Evolutionary conservation across 2,329 filamentous ascomycete species (phyloP).

Genomic region (Beauveria scarabaeidicola): DNA sequence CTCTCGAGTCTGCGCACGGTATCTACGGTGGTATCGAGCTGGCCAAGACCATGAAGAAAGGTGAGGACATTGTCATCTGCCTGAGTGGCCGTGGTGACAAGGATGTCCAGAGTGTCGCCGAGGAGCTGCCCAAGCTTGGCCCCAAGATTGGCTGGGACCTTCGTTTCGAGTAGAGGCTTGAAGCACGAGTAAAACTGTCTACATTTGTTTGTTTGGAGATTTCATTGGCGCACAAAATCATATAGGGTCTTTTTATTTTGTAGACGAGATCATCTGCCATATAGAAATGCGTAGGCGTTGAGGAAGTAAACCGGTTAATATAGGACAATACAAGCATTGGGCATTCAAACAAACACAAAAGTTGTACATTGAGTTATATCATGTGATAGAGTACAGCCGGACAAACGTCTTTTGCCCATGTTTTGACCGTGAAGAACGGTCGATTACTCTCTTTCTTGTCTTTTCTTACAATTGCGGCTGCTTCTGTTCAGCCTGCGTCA

Average conservation of each 20-base stretch:
- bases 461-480: constrained; percentile 11
- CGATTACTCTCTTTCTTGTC: background rate
- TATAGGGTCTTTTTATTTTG: background rate
- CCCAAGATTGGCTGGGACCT: constrained; percentile 76
- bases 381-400: constrained; percentile 7
- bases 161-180: constrained; percentile 41
- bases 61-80: constrained; percentile 86
- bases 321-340: background rate
- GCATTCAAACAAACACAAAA: background rate
- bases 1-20: constrained; percentile 87
- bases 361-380: constrained; percentile 5
- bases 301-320: background rate
- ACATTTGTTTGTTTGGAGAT: background rate
- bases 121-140: constrained; percentile 80
- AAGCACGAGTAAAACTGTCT: background rate
- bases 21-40: constrained; percentile 83
- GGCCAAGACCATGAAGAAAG: constrained; percentile 86
- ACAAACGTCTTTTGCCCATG: background rate
- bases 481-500: constrained; percentile 10
- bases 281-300: background rate
- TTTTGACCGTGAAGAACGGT: background rate
- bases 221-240: background rate
- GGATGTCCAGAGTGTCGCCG: constrained; percentile 96
- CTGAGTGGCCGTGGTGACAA: constrained; percentile 91
- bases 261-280: background rate